Base-by-base conservation (phyloP, 257 asterid species). In the Prunella vulgaris region DNA sequence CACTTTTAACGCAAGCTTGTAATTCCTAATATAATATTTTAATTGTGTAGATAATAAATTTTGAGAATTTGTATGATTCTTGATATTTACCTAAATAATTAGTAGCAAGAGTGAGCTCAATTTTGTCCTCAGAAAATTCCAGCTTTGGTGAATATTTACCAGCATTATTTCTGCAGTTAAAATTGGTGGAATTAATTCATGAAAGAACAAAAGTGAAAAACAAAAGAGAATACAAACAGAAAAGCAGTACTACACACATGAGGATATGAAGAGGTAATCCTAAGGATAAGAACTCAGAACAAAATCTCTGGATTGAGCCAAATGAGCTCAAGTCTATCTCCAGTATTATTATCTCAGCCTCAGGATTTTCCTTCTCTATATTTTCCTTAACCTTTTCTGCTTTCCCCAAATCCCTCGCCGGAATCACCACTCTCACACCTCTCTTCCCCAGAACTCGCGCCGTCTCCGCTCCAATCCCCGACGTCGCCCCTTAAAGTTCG, bases 101-200 rank as follows among this genome's bases (percentile, higher is more conserved):
- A 30, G 97, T 90, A 78, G 98, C 97, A 83, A 90, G 88, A 74
- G 97, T 93, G 71, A 87, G 89, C 94, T 90, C 98, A 77, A 86
- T 80, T 80, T 93, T 90, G 69, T 93, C 96, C 78, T 93, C 97
- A 65, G 98, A 93, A 68, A 78, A 90, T 69, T 93, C 97, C 84
- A 90, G 75, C 79, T 87, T 90, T 15, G 76, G 93, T 58, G 98
- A 88, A 74, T 88, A 93, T 72, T 90, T 93, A 78, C 98, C 98
- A 56, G 98, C 98, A 87, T 93, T 93, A 62, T 93, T 93, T 93
- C 98, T 93, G 92, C 88, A 78, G 20, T 15, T 5, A 15, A 15
- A 46, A 46, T 15, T 25, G 65, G 22, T 25, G n/a, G 27, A 35
- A 63, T 61, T 20, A 13, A 38, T 35, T 5, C 73, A 71, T n/a